Evolutionary conservation across 148 eudicot genomes (phyloP).

Genomic region (Amaranthus hypochondriacus): DNA sequence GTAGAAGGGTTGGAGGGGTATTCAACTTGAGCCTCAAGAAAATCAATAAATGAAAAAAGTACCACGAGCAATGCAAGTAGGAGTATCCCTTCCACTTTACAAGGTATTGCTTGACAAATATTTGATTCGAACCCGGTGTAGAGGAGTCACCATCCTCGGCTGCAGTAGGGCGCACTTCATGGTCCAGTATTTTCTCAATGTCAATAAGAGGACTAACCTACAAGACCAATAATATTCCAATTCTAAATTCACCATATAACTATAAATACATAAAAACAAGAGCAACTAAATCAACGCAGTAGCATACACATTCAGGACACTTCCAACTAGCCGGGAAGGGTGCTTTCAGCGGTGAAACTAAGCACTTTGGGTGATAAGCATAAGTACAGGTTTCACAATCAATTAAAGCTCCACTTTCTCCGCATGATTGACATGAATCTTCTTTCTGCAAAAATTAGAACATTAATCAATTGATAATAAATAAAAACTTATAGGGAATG

Average conservation of each 20-base stretch:
- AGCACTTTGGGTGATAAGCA: conserved; percentile 85
- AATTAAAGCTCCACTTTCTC: conserved; percentile 48
- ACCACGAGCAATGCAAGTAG: conserved; percentile 97
- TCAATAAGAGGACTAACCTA: conserved; percentile 91
- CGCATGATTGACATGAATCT: conserved; percentile 68
- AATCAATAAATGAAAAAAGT: conserved; percentile 10
- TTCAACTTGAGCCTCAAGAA: not conserved
- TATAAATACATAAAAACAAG: conserved; percentile 10
- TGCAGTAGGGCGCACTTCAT: conserved; percentile 70
- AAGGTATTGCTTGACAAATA: conserved; percentile 79
- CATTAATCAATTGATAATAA: not conserved
- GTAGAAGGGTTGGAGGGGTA: not conserved
- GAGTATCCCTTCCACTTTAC: conserved; percentile 96
- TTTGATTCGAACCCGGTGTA: conserved; percentile 63
- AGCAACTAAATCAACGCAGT: conserved; percentile 11
- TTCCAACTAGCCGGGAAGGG: conserved; percentile 80
- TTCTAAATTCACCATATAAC: not conserved
- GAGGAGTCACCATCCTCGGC: conserved; percentile 65
- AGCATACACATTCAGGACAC: conserved; percentile 91
- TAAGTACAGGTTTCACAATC: conserved; percentile 81
- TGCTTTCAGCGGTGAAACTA: conserved; percentile 67
- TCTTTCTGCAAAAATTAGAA: conserved; percentile 49
- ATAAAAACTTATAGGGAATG: not conserved
- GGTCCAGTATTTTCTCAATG: conserved; percentile 90
- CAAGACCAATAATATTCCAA: conserved; percentile 24